Conservation (phyloP, 78 protist genomes). For the Dictyostelium brefeldianum region DNA sequence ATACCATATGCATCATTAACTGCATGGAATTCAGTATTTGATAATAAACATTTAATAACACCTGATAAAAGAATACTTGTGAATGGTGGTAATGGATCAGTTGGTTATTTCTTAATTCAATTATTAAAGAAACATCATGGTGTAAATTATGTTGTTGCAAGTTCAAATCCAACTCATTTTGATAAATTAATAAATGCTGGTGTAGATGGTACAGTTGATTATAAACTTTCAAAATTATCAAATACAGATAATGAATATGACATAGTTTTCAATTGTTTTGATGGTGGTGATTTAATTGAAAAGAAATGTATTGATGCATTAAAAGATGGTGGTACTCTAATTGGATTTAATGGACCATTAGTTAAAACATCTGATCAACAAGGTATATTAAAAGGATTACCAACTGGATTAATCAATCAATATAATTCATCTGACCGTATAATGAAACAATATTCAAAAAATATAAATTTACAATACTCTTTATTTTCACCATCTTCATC, state of each 20-base stretch:
- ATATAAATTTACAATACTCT: background rate
- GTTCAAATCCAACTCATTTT: constrained; percentile 11
- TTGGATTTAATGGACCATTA: constrained; percentile 38
- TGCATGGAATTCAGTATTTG: constrained; percentile 64
- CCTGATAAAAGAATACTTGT: constrained; percentile 19
- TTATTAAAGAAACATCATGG: constrained; percentile 33
- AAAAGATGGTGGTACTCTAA: constrained; percentile 20
- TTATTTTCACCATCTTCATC: constrained; percentile 61
- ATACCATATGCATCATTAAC: constrained; percentile 70
- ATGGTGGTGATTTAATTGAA: constrained; percentile 37
- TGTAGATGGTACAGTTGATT: constrained; percentile 24
- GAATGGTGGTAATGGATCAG: constrained; percentile 69
- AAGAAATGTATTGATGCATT: constrained; percentile 34
- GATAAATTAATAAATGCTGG: constrained; percentile 42
- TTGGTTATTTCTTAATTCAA: constrained; percentile 40
- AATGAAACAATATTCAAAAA: background rate
- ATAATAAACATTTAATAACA: background rate
- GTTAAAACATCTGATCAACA: constrained; percentile 10
- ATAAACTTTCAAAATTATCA: background rate
- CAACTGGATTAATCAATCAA: constrained; percentile 39
- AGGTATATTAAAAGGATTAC: constrained; percentile 28
- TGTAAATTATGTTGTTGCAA: constrained; percentile 13
- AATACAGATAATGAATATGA: constrained; percentile 10
- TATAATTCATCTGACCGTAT: background rate
- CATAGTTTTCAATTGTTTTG: constrained; percentile 49